Evolutionary conservation across 2,329 filamentous ascomycete genomes (phyloP).

Genomic region (Colletotrichum sp.): DNA sequence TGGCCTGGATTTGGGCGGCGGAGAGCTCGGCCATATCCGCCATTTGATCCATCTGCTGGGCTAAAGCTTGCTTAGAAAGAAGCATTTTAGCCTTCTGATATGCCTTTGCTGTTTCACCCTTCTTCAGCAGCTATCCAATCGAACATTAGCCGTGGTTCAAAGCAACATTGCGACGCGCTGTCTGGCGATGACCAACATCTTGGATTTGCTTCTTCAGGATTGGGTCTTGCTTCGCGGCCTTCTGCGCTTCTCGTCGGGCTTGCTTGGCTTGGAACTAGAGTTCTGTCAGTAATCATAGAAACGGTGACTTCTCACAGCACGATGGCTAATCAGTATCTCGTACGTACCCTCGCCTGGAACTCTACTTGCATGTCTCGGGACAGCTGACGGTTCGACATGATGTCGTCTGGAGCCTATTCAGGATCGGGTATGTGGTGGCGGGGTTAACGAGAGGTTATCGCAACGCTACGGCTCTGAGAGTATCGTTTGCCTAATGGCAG

Average conservation of each 20-base stretch:
- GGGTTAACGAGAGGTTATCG: neutral
- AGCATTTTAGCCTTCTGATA: slow-evolving; percentile 69
- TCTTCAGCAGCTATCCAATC: slow-evolving; percentile 54
- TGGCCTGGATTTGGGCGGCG: slow-evolving; percentile 67
- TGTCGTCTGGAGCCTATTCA: slow-evolving; percentile 21
- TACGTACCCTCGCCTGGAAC: slow-evolving; percentile 62
- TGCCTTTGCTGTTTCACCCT: slow-evolving; percentile 67
- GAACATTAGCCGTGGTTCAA: neutral
- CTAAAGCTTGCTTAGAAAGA: slow-evolving; percentile 65
- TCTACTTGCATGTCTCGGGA: slow-evolving; percentile 68
- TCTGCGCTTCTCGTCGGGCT: slow-evolving; percentile 64
- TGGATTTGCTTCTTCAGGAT: slow-evolving; percentile 69
- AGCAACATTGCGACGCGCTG: neutral
- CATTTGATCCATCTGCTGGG: slow-evolving; percentile 68
- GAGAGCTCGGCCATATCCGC: slow-evolving; percentile 69
- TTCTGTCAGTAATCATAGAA: neutral
- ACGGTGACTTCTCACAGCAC: neutral
- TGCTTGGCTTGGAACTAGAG: slow-evolving; percentile 65
- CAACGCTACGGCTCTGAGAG: neutral
- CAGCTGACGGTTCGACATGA: slow-evolving; percentile 64
- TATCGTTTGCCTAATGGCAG: neutral
- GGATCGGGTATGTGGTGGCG: neutral
- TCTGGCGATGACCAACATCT: slow-evolving; percentile 37
- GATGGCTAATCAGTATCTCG: slow-evolving; percentile 6
- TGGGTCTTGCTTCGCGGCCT: slow-evolving; percentile 65